phyloP scores from a whole-genome alignment of 2,329 filamentous ascomycete genomes.

The Ophiostoma australiae region DNA sequence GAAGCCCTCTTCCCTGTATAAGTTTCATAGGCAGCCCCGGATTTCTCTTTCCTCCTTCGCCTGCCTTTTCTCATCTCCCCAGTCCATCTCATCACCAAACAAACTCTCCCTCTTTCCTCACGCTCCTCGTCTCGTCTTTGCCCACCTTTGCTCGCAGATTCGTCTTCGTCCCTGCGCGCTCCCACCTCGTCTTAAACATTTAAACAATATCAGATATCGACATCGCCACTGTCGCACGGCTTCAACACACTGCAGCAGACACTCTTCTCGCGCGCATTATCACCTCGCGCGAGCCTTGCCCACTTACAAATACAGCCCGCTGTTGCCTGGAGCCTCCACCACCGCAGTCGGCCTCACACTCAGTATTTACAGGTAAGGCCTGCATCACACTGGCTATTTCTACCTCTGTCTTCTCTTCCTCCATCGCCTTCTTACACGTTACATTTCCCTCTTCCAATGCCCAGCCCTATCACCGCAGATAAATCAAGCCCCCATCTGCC shows the following conservation, averaged over 20 bases:
- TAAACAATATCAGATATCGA: background rate
- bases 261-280: background rate
- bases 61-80: slow-evolving; percentile 5
- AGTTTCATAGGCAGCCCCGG: slow-evolving; percentile 15
- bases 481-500: background rate
- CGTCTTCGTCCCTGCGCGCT: background rate
- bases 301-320: slow-evolving; percentile 12
- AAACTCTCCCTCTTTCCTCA: slow-evolving; percentile 7
- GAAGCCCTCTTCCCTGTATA: slow-evolving; percentile 12
- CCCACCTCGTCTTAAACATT: background rate
- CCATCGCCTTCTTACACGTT: background rate
- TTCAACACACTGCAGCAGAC: background rate
- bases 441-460: background rate
- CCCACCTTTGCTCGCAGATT: background rate
- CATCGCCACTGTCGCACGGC: slow-evolving; percentile 4
- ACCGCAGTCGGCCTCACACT: background rate
- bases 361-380: background rate
- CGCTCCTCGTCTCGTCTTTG: background rate
- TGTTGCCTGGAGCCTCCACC: slow-evolving; percentile 12
- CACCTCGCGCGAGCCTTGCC: slow-evolving; percentile 1
- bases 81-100: slow-evolving; percentile 1
- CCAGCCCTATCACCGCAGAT: background rate
- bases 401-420: background rate
- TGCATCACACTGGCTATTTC: background rate
- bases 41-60: slow-evolving; percentile 6